Percentiles rank a stretch among this genome's conserved stretches.
These are phyloP conservation scores for Candida loeiensis DNA, from an alignment of 805 yeast genomes.

Conservation along the genomic window DNA sequence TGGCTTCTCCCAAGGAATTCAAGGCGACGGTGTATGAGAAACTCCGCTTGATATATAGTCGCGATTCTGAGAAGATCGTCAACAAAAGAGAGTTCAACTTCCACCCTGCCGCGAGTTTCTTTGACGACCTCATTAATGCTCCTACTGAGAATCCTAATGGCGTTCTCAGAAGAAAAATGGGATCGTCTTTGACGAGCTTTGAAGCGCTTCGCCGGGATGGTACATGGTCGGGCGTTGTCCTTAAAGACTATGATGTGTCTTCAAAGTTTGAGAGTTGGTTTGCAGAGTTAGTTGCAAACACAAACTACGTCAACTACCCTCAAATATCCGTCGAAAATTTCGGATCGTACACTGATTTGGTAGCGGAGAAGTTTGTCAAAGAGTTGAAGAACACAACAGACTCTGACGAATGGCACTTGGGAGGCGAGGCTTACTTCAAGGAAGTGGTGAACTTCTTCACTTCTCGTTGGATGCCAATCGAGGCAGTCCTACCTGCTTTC, in stretches of 20 bases:
- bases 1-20: background rate
- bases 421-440: conserved; percentile 44
- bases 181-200: background rate
- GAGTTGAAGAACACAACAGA: conserved; percentile 45
- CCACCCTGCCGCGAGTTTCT: conserved; percentile 1
- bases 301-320: conserved; percentile 18
- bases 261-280: conserved; percentile 33
- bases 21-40: conserved; percentile 24
- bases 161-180: background rate
- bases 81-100: conserved; percentile 11
- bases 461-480: conserved; percentile 44
- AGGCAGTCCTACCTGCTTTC: conserved; percentile 60
- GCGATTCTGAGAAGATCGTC: conserved; percentile 16
- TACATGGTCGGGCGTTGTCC: conserved; percentile 27
- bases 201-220: conserved; percentile 10
- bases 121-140: background rate
- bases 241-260: conserved; percentile 20
- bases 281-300: conserved; percentile 22
- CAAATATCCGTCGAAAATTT: conserved; percentile 5
- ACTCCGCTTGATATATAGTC: conserved; percentile 25
- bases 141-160: background rate
- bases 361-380: conserved; percentile 43
- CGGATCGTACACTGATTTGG: conserved; percentile 13
- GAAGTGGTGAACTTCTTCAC: conserved; percentile 46
- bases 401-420: conserved; percentile 48